phyloP scores from a whole-genome alignment of 2,329 filamentous ascomycete genomes.

The Orbilia brochopaga region DNA sequence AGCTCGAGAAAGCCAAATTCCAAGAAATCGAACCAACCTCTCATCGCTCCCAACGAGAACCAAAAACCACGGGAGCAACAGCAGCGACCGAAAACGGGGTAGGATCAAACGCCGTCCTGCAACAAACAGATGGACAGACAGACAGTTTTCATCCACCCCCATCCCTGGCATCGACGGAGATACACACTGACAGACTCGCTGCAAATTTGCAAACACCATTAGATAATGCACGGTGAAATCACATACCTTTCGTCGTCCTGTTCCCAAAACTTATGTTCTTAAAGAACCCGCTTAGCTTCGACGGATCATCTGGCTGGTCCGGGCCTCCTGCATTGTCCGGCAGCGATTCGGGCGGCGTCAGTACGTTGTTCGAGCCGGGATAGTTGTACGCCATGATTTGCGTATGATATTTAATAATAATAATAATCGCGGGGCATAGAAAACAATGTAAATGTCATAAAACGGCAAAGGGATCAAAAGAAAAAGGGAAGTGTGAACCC shows the following conservation, averaged over 20 bases:
- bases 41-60: neutral
- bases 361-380: conserved; percentile 29
- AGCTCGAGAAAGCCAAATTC: conserved; percentile 2
- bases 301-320: conserved; percentile 38
- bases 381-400: conserved; percentile 37
- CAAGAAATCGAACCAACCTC: conserved; percentile 8
- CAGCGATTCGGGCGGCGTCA: conserved; percentile 49
- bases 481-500: too few species aligned
- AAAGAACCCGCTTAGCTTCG: conserved; percentile 49
- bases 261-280: conserved; percentile 51
- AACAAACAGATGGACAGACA: neutral
- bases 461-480: neutral
- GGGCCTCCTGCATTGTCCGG: conserved; percentile 36
- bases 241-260: conserved; percentile 50
- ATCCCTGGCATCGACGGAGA: neutral
- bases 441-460: conserved; percentile 9
- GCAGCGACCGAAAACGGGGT: neutral
- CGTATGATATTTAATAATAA: neutral
- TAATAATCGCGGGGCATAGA: conserved; percentile 9
- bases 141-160: neutral
- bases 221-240: conserved; percentile 40
- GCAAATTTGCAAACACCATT: conserved; percentile 12
- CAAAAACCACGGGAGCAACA: neutral
- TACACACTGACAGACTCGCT: neutral
- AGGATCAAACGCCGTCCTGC: neutral